These are phyloP conservation scores for Globisporangium irregulare DNA, from an alignment of 352 stramenopile species.

Conservation along the genomic window DNA sequence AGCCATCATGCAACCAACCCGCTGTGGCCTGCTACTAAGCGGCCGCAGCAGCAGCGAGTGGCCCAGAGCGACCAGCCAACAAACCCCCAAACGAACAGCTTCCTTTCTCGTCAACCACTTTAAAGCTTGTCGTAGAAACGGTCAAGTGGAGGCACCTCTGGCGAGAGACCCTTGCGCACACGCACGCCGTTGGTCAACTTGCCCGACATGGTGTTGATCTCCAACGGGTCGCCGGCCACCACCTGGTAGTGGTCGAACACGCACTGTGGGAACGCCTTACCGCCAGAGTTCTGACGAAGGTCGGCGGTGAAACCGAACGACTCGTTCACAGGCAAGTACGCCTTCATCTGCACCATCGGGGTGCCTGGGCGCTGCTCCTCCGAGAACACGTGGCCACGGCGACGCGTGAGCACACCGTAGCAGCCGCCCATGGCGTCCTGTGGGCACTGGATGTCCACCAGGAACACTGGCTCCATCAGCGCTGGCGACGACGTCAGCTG, in stretches of 20 bases:
- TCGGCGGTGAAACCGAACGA: conserved; percentile 99
- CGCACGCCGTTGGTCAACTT: conserved; percentile 94
- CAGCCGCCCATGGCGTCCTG: conserved; percentile 98
- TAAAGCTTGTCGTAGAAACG: conserved; percentile 99
- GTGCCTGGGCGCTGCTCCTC: conserved; percentile 98
- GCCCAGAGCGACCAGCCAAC: background rate
- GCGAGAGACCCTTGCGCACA: conserved; percentile 96
- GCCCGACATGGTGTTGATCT: conserved; percentile 91
- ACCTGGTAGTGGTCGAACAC: conserved; percentile 99
- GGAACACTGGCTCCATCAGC: conserved; percentile 98
- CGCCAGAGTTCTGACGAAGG: conserved; percentile 97
- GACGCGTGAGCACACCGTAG: conserved; percentile 98
- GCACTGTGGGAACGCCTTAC: conserved; percentile 99
- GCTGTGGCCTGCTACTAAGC: background rate
- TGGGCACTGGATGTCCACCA: conserved; percentile 98
- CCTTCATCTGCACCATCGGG: conserved; percentile 98
- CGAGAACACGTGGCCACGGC: conserved; percentile 98
- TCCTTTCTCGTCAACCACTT: conserved; percentile 30
- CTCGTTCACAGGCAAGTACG: conserved; percentile 99
- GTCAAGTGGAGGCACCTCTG: conserved; percentile 96
- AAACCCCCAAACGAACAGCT: conserved; percentile 10
- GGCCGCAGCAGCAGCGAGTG: background rate
- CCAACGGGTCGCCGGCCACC: conserved; percentile 92
- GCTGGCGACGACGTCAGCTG: conserved; percentile 93
- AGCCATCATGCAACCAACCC: background rate